Base-by-base conservation (phyloP, 2,329 filamentous ascomycete genomes). In the Diaporthe longicolla region DNA sequence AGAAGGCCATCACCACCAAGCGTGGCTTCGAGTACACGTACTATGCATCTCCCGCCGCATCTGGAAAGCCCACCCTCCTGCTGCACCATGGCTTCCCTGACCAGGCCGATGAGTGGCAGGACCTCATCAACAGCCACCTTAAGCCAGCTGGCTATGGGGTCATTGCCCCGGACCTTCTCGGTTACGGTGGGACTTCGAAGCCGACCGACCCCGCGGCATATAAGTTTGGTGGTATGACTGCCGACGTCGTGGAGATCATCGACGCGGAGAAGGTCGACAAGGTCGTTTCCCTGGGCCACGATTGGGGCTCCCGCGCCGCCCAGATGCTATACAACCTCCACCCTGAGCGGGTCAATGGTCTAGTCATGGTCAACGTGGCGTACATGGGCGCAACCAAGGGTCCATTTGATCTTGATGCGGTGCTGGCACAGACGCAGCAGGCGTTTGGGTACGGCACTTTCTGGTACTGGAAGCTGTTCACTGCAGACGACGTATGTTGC, bases 21-120 rank as follows among this genome's bases (percentile, higher is more conserved):
- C 80, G 81, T 4, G 79, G 78, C 43, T 79, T 83, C 74, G 82
- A 78, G 21, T 87, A 87, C 78, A 82, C 80, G 17, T 87, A 86
- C 78, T 85, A 86, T 70, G 77, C 77, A 10, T 78, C 78, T 1
- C 75, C 78, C 19, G 77, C 80, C 26, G 77, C 79, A 37, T 37
- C 65, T 52, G 74, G 78, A 68, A 77, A 78, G 73, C 79, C 81
- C 4, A 81, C 83, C 2, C 78, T 86, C 54, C 74, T 87, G 17
- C 81, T 87, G 32, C 78, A 85, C 24, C 88, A 89, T 79, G 88
- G 88, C 73, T 89, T 84, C 77, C 87, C 88, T 7, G 86, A 88
- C 75, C 79, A 82, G 52, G 84, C 86, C 0, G 79, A 80, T 2
- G 79, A 87, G 35, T 89, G 86, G 86, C 77, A 81, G 15, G 80